phyloP scores from a whole-genome alignment of 129 eudicot species.

The Deinandra increscens region DNA sequence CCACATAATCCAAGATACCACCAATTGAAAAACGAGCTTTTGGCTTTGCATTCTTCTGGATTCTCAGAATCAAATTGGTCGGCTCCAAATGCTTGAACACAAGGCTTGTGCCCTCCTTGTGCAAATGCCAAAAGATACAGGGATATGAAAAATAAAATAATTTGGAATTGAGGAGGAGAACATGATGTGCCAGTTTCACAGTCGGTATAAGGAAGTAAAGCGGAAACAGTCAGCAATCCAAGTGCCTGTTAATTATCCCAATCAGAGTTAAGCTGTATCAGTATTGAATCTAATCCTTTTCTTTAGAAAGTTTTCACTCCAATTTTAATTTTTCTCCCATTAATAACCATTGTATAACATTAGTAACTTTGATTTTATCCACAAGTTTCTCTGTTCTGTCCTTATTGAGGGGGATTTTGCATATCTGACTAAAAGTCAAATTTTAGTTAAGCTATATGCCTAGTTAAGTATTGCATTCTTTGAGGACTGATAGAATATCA shows the following conservation, averaged over 20 bases:
- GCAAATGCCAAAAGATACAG: constrained; percentile 58
- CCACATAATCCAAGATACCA: constrained; percentile 51
- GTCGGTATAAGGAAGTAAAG: constrained; percentile 32
- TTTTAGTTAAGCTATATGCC: neutral
- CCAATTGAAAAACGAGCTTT: constrained; percentile 81
- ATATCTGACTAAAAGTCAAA: neutral
- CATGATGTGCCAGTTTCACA: constrained; percentile 30
- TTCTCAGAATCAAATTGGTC: constrained; percentile 67
- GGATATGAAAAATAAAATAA: constrained; percentile 44
- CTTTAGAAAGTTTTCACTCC: neutral
- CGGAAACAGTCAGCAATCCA: constrained; percentile 37
- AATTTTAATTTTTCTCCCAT: neutral
- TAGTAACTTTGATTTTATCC: neutral
- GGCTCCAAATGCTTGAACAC: constrained; percentile 69
- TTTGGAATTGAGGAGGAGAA: constrained; percentile 35
- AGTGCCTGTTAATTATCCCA: constrained; percentile 40
- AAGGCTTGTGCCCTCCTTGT: constrained; percentile 65
- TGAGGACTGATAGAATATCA: neutral
- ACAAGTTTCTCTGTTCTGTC: neutral
- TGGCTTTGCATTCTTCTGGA: constrained; percentile 49
- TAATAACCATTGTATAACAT: neutral
- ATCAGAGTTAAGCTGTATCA: constrained; percentile 9
- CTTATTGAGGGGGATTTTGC: neutral
- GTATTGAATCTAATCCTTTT: neutral
- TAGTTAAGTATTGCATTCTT: neutral